A percentile compares a stretch with the other conserved stretches of the same genome.
Evolutionary conservation across 805 yeast genomes (phyloP).

Genomic region (Saccharomyces kudriavzevii): DNA sequence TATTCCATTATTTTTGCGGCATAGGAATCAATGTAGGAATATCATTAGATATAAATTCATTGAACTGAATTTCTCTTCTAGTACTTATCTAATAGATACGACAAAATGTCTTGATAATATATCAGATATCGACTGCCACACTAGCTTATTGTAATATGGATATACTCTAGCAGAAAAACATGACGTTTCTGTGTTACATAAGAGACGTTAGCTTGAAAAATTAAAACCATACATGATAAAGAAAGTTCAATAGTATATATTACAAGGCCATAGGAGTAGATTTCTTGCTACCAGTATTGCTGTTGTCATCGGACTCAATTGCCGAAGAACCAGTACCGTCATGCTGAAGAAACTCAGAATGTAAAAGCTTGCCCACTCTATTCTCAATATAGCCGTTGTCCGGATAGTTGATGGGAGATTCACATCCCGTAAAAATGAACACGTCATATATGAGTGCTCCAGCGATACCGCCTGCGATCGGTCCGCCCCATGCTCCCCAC

Average conservation of each 20-base stretch:
- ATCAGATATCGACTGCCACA: too few species aligned
- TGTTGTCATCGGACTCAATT: not conserved
- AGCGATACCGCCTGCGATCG: conserved; percentile 36
- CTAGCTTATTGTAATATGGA: too few species aligned
- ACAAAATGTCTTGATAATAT: too few species aligned
- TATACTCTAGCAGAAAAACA: too few species aligned
- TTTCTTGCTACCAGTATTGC: conserved; percentile 1
- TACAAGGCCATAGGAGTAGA: not conserved
- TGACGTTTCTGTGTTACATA: too few species aligned
- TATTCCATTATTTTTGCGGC: too few species aligned
- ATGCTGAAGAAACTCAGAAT: conserved; percentile 2
- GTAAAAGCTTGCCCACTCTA: conserved; percentile 9
- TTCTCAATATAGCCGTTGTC: conserved; percentile 16
- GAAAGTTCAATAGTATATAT: too few species aligned
- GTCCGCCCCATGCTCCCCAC: conserved; percentile 34
- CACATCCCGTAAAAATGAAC: conserved; percentile 37
- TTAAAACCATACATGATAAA: too few species aligned
- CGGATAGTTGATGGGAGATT: conserved; percentile 37
- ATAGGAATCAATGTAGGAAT: too few species aligned
- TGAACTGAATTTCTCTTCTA: too few species aligned
- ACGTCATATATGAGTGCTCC: conserved; percentile 40
- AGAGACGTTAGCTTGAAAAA: not conserved
- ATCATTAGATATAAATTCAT: too few species aligned
- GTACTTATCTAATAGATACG: too few species aligned
- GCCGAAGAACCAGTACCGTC: not conserved